These are phyloP conservation scores for Russula emetica DNA, from an alignment of 768 basidiomycete genomes.

Conservation along the genomic window DNA sequence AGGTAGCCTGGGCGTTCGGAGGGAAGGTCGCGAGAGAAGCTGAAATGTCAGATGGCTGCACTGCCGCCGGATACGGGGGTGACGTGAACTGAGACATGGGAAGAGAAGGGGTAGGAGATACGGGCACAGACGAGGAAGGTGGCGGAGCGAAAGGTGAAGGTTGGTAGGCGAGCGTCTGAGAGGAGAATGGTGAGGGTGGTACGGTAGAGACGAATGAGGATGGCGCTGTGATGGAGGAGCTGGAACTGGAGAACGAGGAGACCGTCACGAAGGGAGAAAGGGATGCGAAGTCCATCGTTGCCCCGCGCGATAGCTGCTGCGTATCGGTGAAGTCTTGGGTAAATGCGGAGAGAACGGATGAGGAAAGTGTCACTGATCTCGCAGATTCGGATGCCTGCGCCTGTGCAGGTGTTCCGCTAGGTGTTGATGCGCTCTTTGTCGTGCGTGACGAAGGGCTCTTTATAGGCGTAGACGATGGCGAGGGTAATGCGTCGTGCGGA, in stretches of 20 bases:
- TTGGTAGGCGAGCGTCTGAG: conserved; percentile 15
- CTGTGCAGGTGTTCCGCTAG: not conserved
- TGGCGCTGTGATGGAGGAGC: conserved; percentile 10
- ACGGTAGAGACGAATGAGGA: conserved; percentile 19
- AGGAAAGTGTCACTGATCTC: not conserved
- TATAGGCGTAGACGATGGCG: not conserved
- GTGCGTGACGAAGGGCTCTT: conserved; percentile 1
- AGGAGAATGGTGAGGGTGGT: conserved; percentile 5
- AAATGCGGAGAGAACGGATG: conserved; percentile 21
- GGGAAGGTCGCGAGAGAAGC: conserved; percentile 12
- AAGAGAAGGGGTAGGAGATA: not conserved
- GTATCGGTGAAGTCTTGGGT: conserved; percentile 5
- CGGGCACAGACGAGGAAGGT: not conserved
- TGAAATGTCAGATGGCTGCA: not conserved
- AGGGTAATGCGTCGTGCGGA: not conserved
- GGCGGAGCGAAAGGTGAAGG: conserved; percentile 22
- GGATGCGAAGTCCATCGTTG: conserved; percentile 19
- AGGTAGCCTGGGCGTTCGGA: not conserved
- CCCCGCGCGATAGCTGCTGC: conserved; percentile 10
- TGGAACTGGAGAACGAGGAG: conserved; percentile 4
- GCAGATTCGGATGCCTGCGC: not conserved
- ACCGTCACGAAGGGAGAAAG: conserved; percentile 21
- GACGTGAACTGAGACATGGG: conserved; percentile 12
- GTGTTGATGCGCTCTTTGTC: not conserved
- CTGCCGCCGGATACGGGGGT: not conserved